phyloP scores from a whole-genome alignment of 352 stramenopile species.

The Pythium inflatum region DNA sequence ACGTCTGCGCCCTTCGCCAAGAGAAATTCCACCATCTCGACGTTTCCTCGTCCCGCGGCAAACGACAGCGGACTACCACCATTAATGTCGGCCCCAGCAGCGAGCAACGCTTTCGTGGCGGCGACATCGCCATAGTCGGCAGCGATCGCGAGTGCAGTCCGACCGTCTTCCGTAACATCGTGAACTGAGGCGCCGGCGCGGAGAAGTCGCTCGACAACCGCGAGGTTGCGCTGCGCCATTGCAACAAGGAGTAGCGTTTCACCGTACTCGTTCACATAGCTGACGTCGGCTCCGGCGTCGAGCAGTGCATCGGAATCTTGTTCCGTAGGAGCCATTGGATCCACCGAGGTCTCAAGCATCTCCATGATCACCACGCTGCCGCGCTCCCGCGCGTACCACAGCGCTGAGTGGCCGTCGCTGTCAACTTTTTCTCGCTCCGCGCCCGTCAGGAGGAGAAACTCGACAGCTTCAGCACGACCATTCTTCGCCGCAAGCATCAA shows the following conservation, averaged over 20 bases:
- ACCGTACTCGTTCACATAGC: neutral
- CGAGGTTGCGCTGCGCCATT: neutral
- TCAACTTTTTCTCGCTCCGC: no score
- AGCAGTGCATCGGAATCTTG: no score
- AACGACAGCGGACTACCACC: neutral
- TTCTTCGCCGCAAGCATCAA: no score
- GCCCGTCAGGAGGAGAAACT: no score
- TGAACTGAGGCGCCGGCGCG: neutral
- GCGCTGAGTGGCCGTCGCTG: no score
- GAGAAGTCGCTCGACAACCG: neutral
- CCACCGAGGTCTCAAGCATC: no score
- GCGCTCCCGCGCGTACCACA: no score
- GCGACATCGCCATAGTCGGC: neutral
- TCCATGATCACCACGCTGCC: no score
- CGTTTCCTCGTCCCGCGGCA: neutral
- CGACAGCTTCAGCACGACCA: no score
- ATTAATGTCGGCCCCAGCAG: neutral
- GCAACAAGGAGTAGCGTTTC: neutral
- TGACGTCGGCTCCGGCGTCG: conserved; percentile 5
- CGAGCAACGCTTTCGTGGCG: neutral
- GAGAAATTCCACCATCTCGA: neutral
- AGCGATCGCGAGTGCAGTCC: neutral
- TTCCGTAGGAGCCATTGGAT: no score
- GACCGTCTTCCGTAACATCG: neutral
- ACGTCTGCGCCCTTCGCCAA: neutral